Evolutionary conservation across 306 rosid species (phyloP).

Genomic region (Prunus persica): Prunus_persica_NCBIv2 NC_034014.1:7788001-7788500

Average conservation of each 20-base stretch:
- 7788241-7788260: not conserved
- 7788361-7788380: not conserved
- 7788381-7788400: conserved; percentile 65
- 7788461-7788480: not conserved
- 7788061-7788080: too few species aligned
- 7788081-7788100: too few species aligned
- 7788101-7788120: too few species aligned
- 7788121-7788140: too few species aligned
- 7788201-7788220: not conserved
- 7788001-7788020: accelerated
- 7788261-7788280: not conserved
- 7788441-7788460: not conserved
- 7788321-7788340: not conserved
- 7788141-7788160: not conserved
- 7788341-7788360: not conserved
- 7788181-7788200: conserved; percentile 3
- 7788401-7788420: conserved; percentile 94
- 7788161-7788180: not conserved
- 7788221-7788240: not conserved
- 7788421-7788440: not conserved
- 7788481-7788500: not conserved
- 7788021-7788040: accelerated
- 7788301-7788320: not conserved
- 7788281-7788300: not conserved
- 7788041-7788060: accelerated